Conservation (phyloP, 2,329 filamentous ascomycete species). For the Trichoderma harzianum region DNA sequence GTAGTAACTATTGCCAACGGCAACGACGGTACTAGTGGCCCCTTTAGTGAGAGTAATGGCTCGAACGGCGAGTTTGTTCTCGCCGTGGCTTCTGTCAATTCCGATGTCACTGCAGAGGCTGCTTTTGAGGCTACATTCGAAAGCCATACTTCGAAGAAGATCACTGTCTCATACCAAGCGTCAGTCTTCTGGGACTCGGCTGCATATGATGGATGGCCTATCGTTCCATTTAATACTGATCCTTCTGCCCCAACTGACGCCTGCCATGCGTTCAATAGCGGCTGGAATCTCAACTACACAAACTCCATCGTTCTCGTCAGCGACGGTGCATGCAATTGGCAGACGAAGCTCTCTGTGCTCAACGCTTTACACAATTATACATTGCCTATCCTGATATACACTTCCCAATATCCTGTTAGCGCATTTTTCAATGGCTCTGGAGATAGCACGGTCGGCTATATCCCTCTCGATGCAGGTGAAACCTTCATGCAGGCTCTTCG, state of each 20-base stretch:
- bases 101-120: neutral
- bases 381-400: neutral
- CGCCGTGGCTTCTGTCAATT: constrained; percentile 36
- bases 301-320: neutral
- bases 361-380: neutral
- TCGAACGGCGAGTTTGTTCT: constrained; percentile 33
- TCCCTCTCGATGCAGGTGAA: neutral
- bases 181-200: neutral
- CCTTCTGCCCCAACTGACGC: neutral
- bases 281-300: neutral
- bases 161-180: neutral
- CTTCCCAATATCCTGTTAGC: neutral
- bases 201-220: neutral
- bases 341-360: neutral
- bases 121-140: neutral
- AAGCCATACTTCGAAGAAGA: neutral
- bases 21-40: constrained; percentile 47
- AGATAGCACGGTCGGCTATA: neutral
- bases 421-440: neutral
- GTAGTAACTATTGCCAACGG: constrained; percentile 49
- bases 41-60: constrained; percentile 41
- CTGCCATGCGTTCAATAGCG: neutral
- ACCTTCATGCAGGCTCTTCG: neutral
- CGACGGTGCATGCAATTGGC: neutral
- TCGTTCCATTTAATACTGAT: neutral